A percentile compares a stretch with the other conserved stretches of the same genome.
These are phyloP conservation scores for Capniomyces stellatus DNA, from an alignment of 371 early-diverging fungal species.

Conservation along the genomic window DNA sequence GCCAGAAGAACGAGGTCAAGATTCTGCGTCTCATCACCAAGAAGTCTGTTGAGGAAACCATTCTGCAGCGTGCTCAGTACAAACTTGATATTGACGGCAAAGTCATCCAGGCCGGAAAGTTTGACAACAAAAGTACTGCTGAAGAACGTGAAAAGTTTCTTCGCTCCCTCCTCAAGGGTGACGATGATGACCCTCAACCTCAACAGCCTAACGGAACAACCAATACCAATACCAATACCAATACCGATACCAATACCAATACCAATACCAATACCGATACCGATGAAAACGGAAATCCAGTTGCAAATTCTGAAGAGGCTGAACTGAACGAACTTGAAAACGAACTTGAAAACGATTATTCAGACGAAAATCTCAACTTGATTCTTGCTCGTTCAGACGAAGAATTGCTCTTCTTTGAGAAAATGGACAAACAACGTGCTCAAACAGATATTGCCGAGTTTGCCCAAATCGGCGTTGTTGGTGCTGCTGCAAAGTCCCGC, in stretches of 20 bases:
- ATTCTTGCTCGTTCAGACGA: conserved; percentile 56
- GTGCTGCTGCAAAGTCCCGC: conserved; percentile 41
- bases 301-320: conserved; percentile 28
- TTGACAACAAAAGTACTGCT: conserved; percentile 86
- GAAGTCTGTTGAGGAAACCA: conserved; percentile 92
- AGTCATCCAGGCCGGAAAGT: conserved; percentile 98
- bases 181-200: conserved; percentile 6
- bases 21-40: conserved; percentile 94
- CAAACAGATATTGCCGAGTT: conserved; percentile 27
- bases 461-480: conserved; percentile 25
- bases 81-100: conserved; percentile 95
- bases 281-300: not conserved
- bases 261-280: conserved; percentile 17
- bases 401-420: conserved; percentile 46
- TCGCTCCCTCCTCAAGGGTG: conserved; percentile 56
- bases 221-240: not conserved
- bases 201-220: no score
- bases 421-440: conserved; percentile 49
- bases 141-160: conserved; percentile 83
- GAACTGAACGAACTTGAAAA: conserved; percentile 46
- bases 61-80: conserved; percentile 82
- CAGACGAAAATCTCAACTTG: conserved; percentile 75
- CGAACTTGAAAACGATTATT: conserved; percentile 57
- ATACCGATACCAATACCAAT: not conserved
- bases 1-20: conserved; percentile 99